These are phyloP conservation scores for Turritis glabra DNA, from an alignment of 345 rosid genomes.

Conservation along the genomic window DNA sequence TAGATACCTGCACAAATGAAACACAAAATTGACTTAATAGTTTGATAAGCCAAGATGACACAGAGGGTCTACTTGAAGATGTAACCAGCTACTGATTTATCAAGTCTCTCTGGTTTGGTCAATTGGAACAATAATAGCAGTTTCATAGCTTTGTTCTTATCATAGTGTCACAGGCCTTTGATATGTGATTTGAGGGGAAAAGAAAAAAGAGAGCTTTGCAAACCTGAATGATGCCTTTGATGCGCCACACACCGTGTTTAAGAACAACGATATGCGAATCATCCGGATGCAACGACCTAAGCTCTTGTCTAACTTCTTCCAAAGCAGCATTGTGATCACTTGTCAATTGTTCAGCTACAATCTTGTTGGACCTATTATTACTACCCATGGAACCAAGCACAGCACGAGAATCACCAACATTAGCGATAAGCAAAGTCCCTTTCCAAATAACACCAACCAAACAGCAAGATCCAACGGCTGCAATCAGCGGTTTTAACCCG, in stretches of 20 bases:
- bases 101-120: background rate
- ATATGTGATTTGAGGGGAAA: background rate
- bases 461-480: constrained; percentile 94
- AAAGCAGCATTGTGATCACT: constrained; percentile 81
- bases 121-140: constrained; percentile 1
- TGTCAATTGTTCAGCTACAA: constrained; percentile 82
- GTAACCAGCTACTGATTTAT: background rate
- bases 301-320: constrained; percentile 92
- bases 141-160: background rate
- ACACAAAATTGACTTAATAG: background rate
- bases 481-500: constrained; percentile 72
- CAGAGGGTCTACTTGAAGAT: background rate
- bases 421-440: constrained; percentile 80
- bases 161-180: background rate
- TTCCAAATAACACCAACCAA: constrained; percentile 85
- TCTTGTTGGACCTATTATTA: constrained; percentile 55
- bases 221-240: constrained; percentile 99
- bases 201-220: constrained; percentile 3
- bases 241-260: constrained; percentile 96
- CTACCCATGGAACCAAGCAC: constrained; percentile 58
- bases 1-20: constrained; percentile 63
- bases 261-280: constrained; percentile 77
- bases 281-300: constrained; percentile 81
- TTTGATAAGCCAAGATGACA: background rate
- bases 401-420: constrained; percentile 94